A percentile compares a stretch with the other conserved stretches of the same genome.
Evolutionary conservation across 345 rosid species (phyloP).

Genomic region (Toxicodendron radicans): DNA sequence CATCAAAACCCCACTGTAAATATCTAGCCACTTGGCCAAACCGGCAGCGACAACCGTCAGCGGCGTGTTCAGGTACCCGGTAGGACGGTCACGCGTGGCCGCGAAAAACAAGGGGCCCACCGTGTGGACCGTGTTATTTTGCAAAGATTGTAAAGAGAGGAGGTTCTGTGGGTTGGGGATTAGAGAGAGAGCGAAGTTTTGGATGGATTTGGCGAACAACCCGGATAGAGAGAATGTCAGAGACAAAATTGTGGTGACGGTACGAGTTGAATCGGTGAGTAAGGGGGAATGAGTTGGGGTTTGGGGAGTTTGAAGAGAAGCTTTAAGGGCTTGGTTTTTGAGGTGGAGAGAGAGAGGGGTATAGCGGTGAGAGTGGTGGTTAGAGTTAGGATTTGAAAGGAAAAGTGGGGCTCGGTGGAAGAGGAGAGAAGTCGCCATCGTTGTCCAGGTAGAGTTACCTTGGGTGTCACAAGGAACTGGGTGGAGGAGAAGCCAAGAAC

Average conservation of each 20-base stretch:
- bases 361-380: background rate
- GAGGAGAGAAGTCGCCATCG: conserved; percentile 5
- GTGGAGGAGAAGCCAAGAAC: conserved; percentile 23
- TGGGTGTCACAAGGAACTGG: background rate
- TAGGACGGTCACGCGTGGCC: conserved; percentile 46
- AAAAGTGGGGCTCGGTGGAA: background rate
- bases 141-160: conserved; percentile 20
- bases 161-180: conserved; percentile 30
- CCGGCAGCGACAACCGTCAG: conserved; percentile 86
- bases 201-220: conserved; percentile 31
- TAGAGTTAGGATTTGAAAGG: conserved; percentile 5
- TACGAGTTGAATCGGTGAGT: conserved; percentile 41
- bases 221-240: conserved; percentile 24
- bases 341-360: background rate
- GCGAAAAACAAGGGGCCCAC: conserved; percentile 70
- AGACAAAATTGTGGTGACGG: conserved; percentile 39
- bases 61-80: conserved; percentile 65
- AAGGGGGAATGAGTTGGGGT: conserved; percentile 18
- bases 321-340: background rate
- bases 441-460: background rate
- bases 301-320: background rate
- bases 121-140: conserved; percentile 21
- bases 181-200: conserved; percentile 30
- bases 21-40: conserved; percentile 81
- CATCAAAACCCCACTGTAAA: conserved; percentile 85